Evolutionary conservation across 2,329 filamentous ascomycete genomes (phyloP), one percentile per base, ranked within the genome.

Genomic region (Thielaviopsis cerberus): DNA sequence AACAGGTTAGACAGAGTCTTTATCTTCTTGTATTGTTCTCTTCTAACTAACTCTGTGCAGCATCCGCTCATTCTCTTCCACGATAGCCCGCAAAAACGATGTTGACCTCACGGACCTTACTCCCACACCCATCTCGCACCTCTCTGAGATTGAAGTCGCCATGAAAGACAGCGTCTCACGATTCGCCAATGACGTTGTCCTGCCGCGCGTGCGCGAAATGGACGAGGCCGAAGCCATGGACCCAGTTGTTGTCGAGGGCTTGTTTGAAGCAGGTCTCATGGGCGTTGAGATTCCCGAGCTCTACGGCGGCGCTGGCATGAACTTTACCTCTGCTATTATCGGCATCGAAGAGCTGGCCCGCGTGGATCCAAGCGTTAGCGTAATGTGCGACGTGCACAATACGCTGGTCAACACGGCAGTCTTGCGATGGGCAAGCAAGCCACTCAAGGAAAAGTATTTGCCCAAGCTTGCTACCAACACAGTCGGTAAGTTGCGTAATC

Each of bases 231-330:
- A 98, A 76, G 72, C 78, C 59, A 97, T 98, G 92, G 92, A 97
- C 69, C 83, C 88, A 0, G 69, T 78, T 1, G 72, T 98, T 7
- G 85, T 98, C 5, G 89, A 95, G 74, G 86, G 92, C 72, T 79
- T 95, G 56, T 98, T 98, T 66, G 92, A 98, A 75, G 90, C 97
- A 69, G 92, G 92, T 0, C 76, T 98, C 54, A 98, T 98, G 92
- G 86, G 89, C 62, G 80, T 98, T 63, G 92, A 98, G 74, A 95
- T 98, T 59, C 91, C 92, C 17, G 92, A 98, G 71, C 90, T 96
- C 71, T 98, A 85, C 68, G 92, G 92, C 61, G 92, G 92, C 61
- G 88, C 91, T 0, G 92, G 90, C 64, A 97, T 98, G 92, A 96
- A 96, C 79, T 98, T 98, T 73, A 97, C 92, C 0, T 76, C 90